A percentile compares a stretch with the other conserved stretches of the same genome.
Conservation (phyloP, 2,329 filamentous ascomycete genomes). For the Ophiostoma sp. region DNA sequence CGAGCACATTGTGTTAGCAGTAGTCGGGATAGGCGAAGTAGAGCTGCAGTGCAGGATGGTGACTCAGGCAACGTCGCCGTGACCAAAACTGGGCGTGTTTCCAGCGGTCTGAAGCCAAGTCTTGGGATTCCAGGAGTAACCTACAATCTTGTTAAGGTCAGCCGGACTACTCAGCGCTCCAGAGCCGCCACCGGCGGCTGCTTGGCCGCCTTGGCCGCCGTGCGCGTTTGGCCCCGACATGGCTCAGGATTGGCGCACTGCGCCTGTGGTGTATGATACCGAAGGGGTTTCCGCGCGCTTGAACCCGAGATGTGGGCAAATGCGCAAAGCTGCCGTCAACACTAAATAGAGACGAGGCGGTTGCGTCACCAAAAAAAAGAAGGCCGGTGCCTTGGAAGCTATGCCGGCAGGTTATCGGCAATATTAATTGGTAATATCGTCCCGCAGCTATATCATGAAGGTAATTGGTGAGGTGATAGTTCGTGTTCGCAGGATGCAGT, state of each 20-base stretch:
- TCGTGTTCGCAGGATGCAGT: background rate
- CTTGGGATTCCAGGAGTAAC: constrained; percentile 35
- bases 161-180: constrained; percentile 51
- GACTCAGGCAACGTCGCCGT: background rate
- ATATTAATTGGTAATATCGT: background rate
- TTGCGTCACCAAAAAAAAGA: background rate
- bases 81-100: background rate
- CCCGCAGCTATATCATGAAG: background rate
- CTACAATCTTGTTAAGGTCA: constrained; percentile 91
- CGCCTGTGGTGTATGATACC: background rate
- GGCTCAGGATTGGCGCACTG: constrained; percentile 9
- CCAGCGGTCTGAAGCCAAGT: background rate
- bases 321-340: background rate
- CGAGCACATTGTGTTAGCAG: background rate
- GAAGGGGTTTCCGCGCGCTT: background rate
- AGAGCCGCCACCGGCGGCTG: constrained; percentile 19
- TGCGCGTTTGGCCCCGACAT: constrained; percentile 26
- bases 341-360: background rate
- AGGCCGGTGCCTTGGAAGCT: background rate
- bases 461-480: background rate
- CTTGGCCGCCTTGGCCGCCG: constrained; percentile 22
- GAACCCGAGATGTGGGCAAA: no score
- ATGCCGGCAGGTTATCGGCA: background rate
- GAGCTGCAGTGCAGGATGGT: background rate
- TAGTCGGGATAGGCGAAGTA: background rate